Conservation (phyloP, 768 basidiomycete species). For the Tylopilus rubrobrunneus region DNA sequence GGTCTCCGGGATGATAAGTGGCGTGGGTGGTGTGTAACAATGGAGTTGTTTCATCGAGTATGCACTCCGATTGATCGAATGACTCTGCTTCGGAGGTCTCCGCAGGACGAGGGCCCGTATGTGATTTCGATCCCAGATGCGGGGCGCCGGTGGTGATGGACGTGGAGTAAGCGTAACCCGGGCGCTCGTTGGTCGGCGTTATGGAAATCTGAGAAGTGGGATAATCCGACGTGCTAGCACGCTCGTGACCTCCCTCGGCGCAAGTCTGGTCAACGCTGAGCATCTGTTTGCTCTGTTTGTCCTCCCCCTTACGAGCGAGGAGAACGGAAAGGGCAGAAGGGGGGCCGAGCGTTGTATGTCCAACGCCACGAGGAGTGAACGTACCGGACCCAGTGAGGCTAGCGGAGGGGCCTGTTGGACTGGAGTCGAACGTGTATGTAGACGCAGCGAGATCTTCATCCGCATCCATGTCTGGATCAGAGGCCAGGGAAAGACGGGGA, state of each 20-base stretch:
- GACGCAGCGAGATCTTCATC: constrained; percentile 28
- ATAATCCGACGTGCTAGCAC: neutral
- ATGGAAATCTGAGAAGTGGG: constrained; percentile 13
- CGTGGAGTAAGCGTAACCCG: constrained; percentile 1
- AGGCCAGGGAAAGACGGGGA: constrained; percentile 21
- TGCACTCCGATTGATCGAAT: neutral
- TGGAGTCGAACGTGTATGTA: constrained; percentile 27
- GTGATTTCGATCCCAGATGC: neutral
- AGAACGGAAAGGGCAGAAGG: constrained; percentile 38
- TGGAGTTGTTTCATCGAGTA: constrained; percentile 18
- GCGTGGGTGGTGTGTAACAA: constrained; percentile 15
- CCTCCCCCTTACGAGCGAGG: constrained; percentile 23
- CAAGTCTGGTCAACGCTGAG: neutral
- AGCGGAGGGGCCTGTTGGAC: constrained; percentile 6
- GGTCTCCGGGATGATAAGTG: neutral
- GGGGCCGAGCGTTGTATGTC: constrained; percentile 16
- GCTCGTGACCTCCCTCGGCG: neutral
- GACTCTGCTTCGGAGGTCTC: neutral
- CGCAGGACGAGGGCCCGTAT: neutral
- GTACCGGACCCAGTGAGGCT: constrained; percentile 5
- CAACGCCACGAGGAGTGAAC: constrained; percentile 23
- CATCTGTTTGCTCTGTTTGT: neutral
- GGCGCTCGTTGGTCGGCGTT: constrained; percentile 21
- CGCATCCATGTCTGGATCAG: constrained; percentile 21
- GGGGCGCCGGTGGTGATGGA: neutral